Conservation (phyloP, 169 alveolate genomes). For the Eimeria tenella region DNA sequence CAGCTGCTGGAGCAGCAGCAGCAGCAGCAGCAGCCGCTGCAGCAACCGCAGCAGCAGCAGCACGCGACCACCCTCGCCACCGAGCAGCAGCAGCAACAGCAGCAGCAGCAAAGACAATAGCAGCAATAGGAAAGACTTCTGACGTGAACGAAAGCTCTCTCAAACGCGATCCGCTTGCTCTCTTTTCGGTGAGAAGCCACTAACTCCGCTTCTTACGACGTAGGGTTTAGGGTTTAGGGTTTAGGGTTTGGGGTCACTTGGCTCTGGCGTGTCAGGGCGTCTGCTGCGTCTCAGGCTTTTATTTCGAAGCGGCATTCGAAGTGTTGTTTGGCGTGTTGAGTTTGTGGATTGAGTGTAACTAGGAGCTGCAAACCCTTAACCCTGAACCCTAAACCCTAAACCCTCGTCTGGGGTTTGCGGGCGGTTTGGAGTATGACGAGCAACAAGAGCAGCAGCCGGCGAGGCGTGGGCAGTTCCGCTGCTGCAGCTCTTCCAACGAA, state of each 20-base stretch:
- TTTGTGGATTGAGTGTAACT: not conserved
- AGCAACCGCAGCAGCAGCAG: not conserved
- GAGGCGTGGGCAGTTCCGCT: not conserved
- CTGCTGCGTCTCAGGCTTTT: not conserved
- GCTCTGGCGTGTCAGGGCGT: not conserved
- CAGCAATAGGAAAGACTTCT: not conserved
- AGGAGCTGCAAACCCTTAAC: not conserved
- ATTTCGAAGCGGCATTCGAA: not conserved
- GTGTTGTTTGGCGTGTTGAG: not conserved
- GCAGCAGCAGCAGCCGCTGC: conserved; percentile 46
- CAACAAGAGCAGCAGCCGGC: conserved; percentile 5
- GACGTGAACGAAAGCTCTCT: too few relatives aligned
- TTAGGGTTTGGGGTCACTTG: not conserved
- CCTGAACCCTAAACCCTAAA: conserved; percentile 19
- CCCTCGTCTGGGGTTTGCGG: not conserved
- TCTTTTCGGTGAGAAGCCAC: too few relatives aligned
- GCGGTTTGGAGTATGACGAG: conserved; percentile 40
- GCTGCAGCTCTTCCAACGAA: conserved; percentile 6
- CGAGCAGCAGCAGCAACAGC: not conserved
- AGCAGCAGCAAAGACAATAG: not conserved
- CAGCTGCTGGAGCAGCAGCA: conserved; percentile 51
- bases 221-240: conserved; percentile 4
- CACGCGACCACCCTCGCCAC: not conserved
- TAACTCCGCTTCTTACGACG: too few relatives aligned
- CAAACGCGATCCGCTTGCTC: too few relatives aligned